Evolutionary conservation across 1,284 basidiomycete species (phyloP).

Genomic region (Cerioporus squamosus): DNA sequence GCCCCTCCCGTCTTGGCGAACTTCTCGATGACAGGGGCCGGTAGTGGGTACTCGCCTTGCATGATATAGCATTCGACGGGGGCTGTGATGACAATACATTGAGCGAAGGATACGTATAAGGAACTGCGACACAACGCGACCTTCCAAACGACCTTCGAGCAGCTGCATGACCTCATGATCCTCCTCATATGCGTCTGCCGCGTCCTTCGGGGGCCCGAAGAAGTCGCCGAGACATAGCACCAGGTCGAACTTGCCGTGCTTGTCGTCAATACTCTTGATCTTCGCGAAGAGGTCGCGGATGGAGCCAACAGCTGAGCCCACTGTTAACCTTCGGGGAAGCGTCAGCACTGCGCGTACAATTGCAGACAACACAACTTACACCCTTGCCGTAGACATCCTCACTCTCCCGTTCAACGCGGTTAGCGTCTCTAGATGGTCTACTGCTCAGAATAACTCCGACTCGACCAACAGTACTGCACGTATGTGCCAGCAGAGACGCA

Average conservation of each 20-base stretch:
- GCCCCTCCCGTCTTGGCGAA: slow-evolving; percentile 79
- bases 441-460: too few species aligned
- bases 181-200: slow-evolving; percentile 41
- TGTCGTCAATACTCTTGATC: slow-evolving; percentile 85
- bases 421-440: too few species aligned
- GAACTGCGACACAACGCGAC: slow-evolving; percentile 38
- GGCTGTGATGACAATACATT: slow-evolving; percentile 46
- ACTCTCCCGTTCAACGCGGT: background rate
- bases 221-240: slow-evolving; percentile 91
- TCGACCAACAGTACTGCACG: too few species aligned
- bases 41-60: slow-evolving; percentile 79
- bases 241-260: slow-evolving; percentile 94
- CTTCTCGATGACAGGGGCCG: slow-evolving; percentile 72
- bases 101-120: slow-evolving; percentile 8
- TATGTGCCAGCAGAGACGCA: too few species aligned
- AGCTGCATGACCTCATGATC: slow-evolving; percentile 62
- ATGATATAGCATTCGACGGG: slow-evolving; percentile 94
- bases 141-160: slow-evolving; percentile 68
- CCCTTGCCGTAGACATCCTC: slow-evolving; percentile 24
- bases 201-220: slow-evolving; percentile 68
- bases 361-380: slow-evolving; percentile 13
- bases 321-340: slow-evolving; percentile 64
- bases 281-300: slow-evolving; percentile 80
- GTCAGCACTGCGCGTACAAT: background rate
- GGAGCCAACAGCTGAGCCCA: slow-evolving; percentile 85